Percentiles rank a stretch among this genome's conserved stretches.
Evolutionary conservation across 352 stramenopile genomes (phyloP).

Genomic region (Phytophthora megakarya): DNA sequence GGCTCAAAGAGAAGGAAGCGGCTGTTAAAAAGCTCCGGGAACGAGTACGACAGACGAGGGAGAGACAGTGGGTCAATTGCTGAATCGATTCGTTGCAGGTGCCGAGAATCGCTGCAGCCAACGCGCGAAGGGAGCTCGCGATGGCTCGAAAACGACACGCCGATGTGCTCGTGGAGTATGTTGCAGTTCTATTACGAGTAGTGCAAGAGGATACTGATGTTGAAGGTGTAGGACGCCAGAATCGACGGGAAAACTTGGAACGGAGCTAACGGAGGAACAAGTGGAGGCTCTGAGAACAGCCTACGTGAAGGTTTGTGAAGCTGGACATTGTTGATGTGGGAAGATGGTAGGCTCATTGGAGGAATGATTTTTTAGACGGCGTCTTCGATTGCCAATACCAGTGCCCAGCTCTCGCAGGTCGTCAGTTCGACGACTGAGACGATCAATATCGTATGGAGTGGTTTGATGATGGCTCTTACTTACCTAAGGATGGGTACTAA

Average conservation of each 20-base stretch:
- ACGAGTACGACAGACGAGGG: slow-evolving; percentile 31
- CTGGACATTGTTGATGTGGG: background rate
- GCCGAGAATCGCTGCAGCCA: slow-evolving; percentile 53
- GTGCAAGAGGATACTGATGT: slow-evolving; percentile 3
- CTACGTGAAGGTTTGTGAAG: slow-evolving; percentile 52
- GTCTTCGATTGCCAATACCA: slow-evolving; percentile 58
- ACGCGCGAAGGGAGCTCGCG: slow-evolving; percentile 54
- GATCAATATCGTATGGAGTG: slow-evolving; percentile 59
- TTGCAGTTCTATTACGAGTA: slow-evolving; percentile 16
- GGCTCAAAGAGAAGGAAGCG: slow-evolving; percentile 58
- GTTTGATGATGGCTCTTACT: background rate
- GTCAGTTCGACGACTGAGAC: slow-evolving; percentile 69
- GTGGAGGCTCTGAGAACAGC: slow-evolving; percentile 54
- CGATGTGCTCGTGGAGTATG: slow-evolving; percentile 54
- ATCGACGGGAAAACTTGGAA: slow-evolving; percentile 20
- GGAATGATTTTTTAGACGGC: slow-evolving; percentile 42
- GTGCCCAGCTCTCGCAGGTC: slow-evolving; percentile 56
- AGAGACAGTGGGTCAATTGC: background rate
- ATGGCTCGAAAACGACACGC: slow-evolving; percentile 61
- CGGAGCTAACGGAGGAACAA: slow-evolving; percentile 45
- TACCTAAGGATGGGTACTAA: too few relatives aligned
- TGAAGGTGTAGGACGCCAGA: slow-evolving; percentile 33
- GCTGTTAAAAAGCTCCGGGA: slow-evolving; percentile 63
- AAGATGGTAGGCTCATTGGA: background rate
- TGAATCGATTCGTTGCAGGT: slow-evolving; percentile 37